Evolutionary conservation across 352 stramenopile genomes (phyloP).

Genomic region (Pythium myriotylum): DNA sequence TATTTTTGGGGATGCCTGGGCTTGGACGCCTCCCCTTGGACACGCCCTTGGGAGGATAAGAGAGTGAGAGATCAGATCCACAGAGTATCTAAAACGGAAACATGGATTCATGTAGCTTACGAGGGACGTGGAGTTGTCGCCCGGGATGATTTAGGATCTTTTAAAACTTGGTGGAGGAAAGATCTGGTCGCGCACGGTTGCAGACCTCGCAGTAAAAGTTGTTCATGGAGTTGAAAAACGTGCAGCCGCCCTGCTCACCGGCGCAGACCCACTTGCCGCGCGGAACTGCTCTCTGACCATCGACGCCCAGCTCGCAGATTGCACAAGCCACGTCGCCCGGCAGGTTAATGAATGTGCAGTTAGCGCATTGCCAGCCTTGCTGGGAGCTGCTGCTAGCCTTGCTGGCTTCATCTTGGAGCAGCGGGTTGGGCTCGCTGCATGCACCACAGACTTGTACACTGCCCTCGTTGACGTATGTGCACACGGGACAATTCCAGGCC

Average conservation of each 20-base stretch:
- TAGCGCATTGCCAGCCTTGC: conserved; percentile 78
- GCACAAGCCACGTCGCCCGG: conserved; percentile 67
- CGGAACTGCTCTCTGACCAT: conserved; percentile 75
- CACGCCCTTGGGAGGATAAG: no score
- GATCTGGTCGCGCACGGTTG: conserved; percentile 79
- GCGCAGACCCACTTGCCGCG: conserved; percentile 87
- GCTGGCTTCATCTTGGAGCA: conserved; percentile 32
- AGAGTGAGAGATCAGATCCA: no score
- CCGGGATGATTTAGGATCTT: no score
- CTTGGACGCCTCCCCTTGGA: no score
- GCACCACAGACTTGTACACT: conserved; percentile 41
- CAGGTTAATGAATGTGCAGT: conserved; percentile 89
- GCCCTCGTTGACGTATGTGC: conserved; percentile 79
- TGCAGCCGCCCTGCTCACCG: conserved; percentile 82
- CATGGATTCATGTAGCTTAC: no score
- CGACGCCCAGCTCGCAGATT: conserved; percentile 83
- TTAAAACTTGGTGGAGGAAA: conserved; percentile 76
- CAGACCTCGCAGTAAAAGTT: conserved; percentile 92
- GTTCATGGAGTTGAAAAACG: conserved; percentile 81
- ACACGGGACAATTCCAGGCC: conserved; percentile 73
- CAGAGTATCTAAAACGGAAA: no score
- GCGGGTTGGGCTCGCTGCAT: conserved; percentile 66
- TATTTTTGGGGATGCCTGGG: no score
- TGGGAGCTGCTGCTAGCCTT: conserved; percentile 28
- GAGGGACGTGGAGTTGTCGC: no score